Percentiles rank a stretch among this genome's conserved stretches.
Conservation (phyloP, 2,329 filamentous ascomycete species). For the Sclerotinia nivalis region DNA sequence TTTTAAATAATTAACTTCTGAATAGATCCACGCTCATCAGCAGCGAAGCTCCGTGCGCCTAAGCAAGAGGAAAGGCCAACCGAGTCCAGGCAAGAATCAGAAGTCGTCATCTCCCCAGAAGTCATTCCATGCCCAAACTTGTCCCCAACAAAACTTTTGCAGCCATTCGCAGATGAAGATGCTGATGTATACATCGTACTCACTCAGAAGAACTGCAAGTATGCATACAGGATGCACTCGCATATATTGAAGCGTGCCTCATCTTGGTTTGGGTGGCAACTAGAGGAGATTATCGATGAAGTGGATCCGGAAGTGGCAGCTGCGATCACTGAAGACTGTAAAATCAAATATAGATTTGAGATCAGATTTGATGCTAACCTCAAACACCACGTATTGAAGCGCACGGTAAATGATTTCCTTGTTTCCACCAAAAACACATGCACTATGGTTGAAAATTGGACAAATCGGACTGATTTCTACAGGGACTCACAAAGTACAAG, state of each 20-base stretch:
- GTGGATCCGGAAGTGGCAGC: background rate
- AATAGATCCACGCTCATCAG: background rate
- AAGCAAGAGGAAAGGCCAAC: background rate
- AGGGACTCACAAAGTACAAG: constrained; percentile 6
- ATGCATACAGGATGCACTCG: background rate
- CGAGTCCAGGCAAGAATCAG: background rate
- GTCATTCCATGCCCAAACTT: background rate
- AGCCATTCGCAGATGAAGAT: background rate
- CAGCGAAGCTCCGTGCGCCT: background rate
- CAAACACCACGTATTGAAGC: background rate
- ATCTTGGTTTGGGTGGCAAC: background rate
- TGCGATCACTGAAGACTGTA: rapidly evolving
- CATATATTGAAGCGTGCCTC: background rate
- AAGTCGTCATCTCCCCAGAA: background rate
- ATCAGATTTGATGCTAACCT: background rate
- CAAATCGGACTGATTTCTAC: background rate
- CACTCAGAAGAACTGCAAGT: rapidly evolving
- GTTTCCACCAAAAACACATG: background rate
- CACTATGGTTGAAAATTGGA: background rate
- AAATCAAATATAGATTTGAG: constrained; percentile 9
- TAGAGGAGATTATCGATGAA: background rate
- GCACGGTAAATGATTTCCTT: background rate
- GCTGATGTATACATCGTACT: constrained; percentile 12
- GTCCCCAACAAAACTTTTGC: background rate
- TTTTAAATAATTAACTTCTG: background rate